Percentiles rank a stretch among this genome's conserved stretches.
Conservation (phyloP, 1,284 basidiomycete genomes). For the Sparassis latifolia region DNA sequence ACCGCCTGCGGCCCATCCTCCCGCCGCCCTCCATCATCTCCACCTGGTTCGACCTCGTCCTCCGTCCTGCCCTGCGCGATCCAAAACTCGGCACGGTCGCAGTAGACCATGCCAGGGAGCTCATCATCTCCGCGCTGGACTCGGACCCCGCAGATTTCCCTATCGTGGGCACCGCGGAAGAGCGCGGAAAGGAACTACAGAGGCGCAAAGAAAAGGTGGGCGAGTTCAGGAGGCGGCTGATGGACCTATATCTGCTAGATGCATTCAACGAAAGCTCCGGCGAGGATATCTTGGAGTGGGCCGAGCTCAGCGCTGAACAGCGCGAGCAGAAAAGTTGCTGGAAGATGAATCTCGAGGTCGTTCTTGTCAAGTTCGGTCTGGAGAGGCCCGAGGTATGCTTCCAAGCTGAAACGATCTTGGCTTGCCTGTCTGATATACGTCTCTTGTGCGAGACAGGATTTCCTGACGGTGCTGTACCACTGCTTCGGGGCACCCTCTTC, state of each 20-base stretch:
- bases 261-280: conserved; percentile 67
- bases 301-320: conserved; percentile 52
- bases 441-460: conserved; percentile 36
- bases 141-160: conserved; percentile 11
- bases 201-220: conserved; percentile 43
- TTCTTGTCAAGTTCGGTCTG: conserved; percentile 57
- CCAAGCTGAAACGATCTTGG: not conserved
- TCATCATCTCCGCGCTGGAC: conserved; percentile 54
- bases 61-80: conserved; percentile 69
- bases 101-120: conserved; percentile 61
- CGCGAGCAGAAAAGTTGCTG: conserved; percentile 54
- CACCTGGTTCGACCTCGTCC: conserved; percentile 71
- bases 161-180: conserved; percentile 11
- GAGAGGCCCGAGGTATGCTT: conserved; percentile 53
- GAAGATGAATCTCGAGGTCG: conserved; percentile 72
- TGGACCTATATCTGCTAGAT: conserved; percentile 72
- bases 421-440: conserved; percentile 3
- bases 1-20: conserved; percentile 54
- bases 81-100: conserved; percentile 54
- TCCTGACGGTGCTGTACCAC: conserved; percentile 55
- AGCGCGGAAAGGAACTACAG: conserved; percentile 35
- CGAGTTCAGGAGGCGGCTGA: conserved; percentile 57
- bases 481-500: conserved; percentile 53
- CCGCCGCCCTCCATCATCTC: conserved; percentile 60
- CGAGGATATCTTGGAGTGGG: conserved; percentile 68